A percentile compares a stretch with the other conserved stretches of the same genome.
Conservation (phyloP, 805 yeast species). For the Ogataea dorogensis region DNA sequence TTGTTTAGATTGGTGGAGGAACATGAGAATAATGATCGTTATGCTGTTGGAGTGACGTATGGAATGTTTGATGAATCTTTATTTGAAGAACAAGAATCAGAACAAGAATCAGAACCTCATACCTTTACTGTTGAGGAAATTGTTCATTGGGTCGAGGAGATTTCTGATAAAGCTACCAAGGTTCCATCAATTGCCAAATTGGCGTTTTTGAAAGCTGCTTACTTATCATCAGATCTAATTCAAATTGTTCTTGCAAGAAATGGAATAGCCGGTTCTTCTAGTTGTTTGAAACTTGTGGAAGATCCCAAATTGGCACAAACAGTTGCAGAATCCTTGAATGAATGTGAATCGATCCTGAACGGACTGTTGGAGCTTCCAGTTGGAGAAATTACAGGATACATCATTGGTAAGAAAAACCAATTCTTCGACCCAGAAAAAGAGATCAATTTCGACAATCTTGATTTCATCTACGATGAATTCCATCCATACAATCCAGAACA, state of each 20-base stretch:
- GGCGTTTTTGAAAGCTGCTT: slow-evolving; percentile 64
- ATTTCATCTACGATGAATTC: slow-evolving; percentile 50
- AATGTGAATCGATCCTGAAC: slow-evolving; percentile 45
- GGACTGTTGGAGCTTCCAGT: slow-evolving; percentile 35
- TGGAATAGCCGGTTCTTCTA: slow-evolving; percentile 42
- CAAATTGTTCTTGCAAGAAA: slow-evolving; percentile 50
- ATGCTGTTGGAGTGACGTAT: slow-evolving; percentile 76
- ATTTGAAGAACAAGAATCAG: slow-evolving; percentile 32
- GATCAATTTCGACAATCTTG: slow-evolving; percentile 33
- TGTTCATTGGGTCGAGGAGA: slow-evolving; percentile 40
- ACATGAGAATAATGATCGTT: slow-evolving; percentile 57
- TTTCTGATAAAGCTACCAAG: slow-evolving; percentile 40
- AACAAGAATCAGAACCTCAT: slow-evolving; percentile 4
- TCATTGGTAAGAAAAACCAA: slow-evolving; percentile 60
- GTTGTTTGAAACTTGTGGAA: slow-evolving; percentile 32
- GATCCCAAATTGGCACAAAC: slow-evolving; percentile 28
- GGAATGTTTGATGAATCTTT: slow-evolving; percentile 53
- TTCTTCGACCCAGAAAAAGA: slow-evolving; percentile 42
- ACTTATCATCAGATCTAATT: slow-evolving; percentile 75
- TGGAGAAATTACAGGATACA: slow-evolving; percentile 52
- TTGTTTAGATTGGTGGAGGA: slow-evolving; percentile 79
- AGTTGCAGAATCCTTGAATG: slow-evolving; percentile 44
- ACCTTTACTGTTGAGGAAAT: slow-evolving; percentile 35
- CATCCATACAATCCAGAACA: slow-evolving; percentile 50
- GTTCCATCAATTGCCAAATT: slow-evolving; percentile 66